Base-by-base conservation (phyloP, 2,329 filamentous ascomycete species). In the Fusarium sp. region DNA sequence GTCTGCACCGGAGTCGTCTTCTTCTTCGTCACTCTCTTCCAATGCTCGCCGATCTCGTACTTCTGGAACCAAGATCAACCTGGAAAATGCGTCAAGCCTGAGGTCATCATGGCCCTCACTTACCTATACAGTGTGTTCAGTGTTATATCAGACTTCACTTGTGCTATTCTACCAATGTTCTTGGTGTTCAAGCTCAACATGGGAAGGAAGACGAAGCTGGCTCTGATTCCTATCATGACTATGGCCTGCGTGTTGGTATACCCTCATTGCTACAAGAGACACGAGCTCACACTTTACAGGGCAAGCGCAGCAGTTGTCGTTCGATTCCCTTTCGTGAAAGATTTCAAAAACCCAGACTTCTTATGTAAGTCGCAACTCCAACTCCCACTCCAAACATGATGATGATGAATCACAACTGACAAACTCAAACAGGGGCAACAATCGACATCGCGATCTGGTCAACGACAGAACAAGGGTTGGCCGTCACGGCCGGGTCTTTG, bases 111-210 rank as follows among this genome's bases (percentile, higher is more conserved):
- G 60, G 84, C 80, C 28, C 83, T 90, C 38, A 87, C 85, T 11
- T 88, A 88, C 64, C 78, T 87, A 6, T 88, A 89, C 78, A 88
- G 87, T 70, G 84, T 81, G 5, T 82, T 84, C 30, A 87, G 84
- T 44, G 85, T 87, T 41, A 77, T 86, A 34, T 86, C 84, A 47
- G 88, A 90, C 76, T 84, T 89, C 57, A 85, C 84, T 0, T 83
- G 88, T 59, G 87, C 87, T 10, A 77, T 89, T 17, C 77, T 90
- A 8, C 88, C 88, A 1, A 83, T 87, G 14, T 86, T 87, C 67
- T 81, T 92, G 8, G 83, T 91, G 3, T 87, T 84, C 82, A 84
- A 85, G 32, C 78, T 91, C 34, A 85, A 90, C 62, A 89, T 91
- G 85, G 85, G 85, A 51, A 74, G 70, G 13, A 84, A 82, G 62